Conservation (phyloP, 1,139 yeast genomes). For the Magnusiomyces tetraspermus region DNA sequence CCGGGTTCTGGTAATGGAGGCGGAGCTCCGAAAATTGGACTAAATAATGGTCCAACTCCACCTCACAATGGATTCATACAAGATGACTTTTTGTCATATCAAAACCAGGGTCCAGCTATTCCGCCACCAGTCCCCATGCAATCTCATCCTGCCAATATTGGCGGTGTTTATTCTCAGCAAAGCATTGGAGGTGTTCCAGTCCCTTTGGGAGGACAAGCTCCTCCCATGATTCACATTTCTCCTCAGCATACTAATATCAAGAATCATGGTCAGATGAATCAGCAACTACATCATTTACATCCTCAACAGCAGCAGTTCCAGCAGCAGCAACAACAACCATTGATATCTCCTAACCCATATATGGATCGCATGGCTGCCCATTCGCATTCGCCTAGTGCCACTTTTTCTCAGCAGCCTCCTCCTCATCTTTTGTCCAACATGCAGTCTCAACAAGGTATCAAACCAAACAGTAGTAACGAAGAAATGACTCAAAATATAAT, state of each 20-base stretch:
- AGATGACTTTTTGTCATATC: background rate
- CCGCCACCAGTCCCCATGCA: conserved; percentile 1
- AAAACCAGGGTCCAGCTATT: background rate
- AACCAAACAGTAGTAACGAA: too few species aligned
- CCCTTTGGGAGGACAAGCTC: background rate
- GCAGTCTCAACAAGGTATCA: too few species aligned
- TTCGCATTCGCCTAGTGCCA: too few species aligned
- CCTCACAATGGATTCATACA: background rate
- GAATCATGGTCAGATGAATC: background rate
- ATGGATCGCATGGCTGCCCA: too few species aligned
- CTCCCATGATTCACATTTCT: background rate
- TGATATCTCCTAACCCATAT: too few species aligned
- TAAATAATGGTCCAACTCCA: background rate
- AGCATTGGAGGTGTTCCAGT: background rate
- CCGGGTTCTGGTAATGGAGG: too few species aligned
- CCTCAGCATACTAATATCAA: background rate
- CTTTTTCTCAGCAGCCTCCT: too few species aligned
- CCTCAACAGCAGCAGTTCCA: too few species aligned
- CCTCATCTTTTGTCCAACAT: too few species aligned
- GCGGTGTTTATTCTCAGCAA: background rate
- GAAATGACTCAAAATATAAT: too few species aligned
- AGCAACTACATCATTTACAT: too few species aligned
- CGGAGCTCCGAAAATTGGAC: background rate
- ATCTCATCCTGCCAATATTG: background rate
- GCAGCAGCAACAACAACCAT: too few species aligned